Evolutionary conservation across 495 filamentous ascomycete species (phyloP).

Genomic region (Aspergillus leporis): DNA sequence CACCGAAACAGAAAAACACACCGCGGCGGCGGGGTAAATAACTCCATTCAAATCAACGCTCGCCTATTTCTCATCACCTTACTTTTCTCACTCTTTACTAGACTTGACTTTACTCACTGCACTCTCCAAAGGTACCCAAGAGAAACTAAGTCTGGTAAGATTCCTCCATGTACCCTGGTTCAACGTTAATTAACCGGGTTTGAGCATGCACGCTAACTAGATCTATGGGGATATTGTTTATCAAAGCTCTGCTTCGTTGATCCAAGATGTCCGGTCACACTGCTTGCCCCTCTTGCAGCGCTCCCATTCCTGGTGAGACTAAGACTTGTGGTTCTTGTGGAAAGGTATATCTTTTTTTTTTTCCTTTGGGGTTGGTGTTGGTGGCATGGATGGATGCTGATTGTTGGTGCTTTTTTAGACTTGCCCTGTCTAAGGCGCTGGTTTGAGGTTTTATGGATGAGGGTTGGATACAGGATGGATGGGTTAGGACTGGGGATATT

Average conservation of each 20-base stretch:
- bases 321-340: constrained; percentile 41
- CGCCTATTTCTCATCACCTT: constrained; percentile 3
- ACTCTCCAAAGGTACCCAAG: neutral
- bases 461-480: neutral
- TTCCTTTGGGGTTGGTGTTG: neutral
- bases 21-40: neutral
- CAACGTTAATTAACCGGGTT: neutral
- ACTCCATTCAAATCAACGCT: neutral
- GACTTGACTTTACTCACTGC: neutral
- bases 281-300: constrained; percentile 37
- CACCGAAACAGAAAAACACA: neutral
- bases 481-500: neutral
- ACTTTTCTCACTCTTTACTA: neutral
- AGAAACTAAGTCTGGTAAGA: neutral
- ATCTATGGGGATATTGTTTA: neutral
- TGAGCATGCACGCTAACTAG: neutral
- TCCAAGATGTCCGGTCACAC: constrained; percentile 31
- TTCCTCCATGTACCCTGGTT: neutral
- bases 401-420: constrained; percentile 14
- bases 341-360: constrained; percentile 23
- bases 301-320: constrained; percentile 25
- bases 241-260: too few relatives aligned
- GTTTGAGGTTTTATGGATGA: neutral
- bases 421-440: constrained; percentile 30
- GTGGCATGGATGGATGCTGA: constrained; percentile 9